phyloP scores from a whole-genome alignment of 2,329 filamentous ascomycete species.

The Whalleya microplaca region DNA sequence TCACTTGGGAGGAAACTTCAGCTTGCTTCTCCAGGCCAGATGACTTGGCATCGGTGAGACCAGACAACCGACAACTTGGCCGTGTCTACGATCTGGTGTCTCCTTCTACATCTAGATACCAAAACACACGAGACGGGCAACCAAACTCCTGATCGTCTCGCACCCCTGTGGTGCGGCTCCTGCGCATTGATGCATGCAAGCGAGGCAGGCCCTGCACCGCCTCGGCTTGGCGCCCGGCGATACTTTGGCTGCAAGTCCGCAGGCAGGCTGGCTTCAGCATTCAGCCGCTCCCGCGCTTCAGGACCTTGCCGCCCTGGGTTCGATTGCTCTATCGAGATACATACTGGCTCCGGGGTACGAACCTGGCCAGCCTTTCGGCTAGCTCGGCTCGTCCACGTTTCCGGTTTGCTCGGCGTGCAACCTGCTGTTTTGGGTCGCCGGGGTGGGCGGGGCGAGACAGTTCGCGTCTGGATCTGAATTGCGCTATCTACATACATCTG shows the following conservation, averaged over 20 bases:
- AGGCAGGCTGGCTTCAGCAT: background rate
- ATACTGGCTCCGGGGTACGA: no score
- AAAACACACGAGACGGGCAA: conserved; percentile 1
- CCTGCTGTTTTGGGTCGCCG: background rate
- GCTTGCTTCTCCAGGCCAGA: no score
- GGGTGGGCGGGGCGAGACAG: background rate
- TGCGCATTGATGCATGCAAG: background rate
- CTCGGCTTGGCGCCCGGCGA: background rate
- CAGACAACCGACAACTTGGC: background rate
- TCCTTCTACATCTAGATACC: background rate
- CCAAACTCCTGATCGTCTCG: conserved; percentile 10
- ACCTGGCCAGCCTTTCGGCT: no score
- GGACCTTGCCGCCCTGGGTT: no score
- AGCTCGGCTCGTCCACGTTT: background rate
- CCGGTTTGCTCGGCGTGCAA: background rate
- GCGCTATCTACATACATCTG: background rate
- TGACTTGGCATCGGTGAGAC: background rate
- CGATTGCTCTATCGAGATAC: no score
- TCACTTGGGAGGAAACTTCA: no score
- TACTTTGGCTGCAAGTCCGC: no score
- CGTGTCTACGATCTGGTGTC: background rate
- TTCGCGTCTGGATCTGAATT: background rate
- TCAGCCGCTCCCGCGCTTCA: background rate
- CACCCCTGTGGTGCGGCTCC: conserved; percentile 20
- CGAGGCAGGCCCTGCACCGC: background rate